phyloP scores from a whole-genome alignment of 352 stramenopile genomes.

The Globisporangium acanthophoron region DNA sequence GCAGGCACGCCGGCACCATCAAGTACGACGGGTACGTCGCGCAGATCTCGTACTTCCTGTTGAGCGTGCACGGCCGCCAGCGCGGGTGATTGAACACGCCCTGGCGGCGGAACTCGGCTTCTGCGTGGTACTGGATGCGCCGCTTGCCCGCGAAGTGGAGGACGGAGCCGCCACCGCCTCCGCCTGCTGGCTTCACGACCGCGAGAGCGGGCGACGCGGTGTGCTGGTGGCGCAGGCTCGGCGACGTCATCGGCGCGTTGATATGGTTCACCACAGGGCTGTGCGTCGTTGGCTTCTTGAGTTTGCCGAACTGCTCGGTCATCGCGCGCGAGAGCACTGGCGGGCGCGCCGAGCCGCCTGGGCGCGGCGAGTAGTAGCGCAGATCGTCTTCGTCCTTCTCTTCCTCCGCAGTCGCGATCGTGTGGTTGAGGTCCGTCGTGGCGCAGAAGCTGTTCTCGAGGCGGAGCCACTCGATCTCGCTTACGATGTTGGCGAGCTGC shows the following conservation, averaged over 20 bases:
- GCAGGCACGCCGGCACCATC: conserved; percentile 54
- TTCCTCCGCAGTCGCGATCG: conserved; percentile 38
- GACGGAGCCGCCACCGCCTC: conserved; percentile 8
- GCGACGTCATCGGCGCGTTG: background rate
- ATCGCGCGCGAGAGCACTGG: conserved; percentile 19
- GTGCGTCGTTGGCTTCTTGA: background rate
- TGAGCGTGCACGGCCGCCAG: conserved; percentile 56
- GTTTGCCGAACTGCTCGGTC: conserved; percentile 24
- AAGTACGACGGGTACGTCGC: conserved; percentile 67
- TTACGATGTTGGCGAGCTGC: conserved; percentile 70
- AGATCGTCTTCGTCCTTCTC: conserved; percentile 55
- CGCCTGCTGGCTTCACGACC: conserved; percentile 3
- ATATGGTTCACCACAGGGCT: background rate
- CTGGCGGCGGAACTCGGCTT: conserved; percentile 56
- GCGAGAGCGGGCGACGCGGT: conserved; percentile 24
- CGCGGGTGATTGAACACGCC: conserved; percentile 56
- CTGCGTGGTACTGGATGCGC: conserved; percentile 69
- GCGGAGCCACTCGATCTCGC: conserved; percentile 79
- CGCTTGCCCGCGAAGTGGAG: conserved; percentile 34
- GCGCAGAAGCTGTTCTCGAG: conserved; percentile 84
- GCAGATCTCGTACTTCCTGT: conserved; percentile 70
- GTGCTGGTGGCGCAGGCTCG: conserved; percentile 37
- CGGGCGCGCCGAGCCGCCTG: conserved; percentile 20
- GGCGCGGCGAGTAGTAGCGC: conserved; percentile 57
- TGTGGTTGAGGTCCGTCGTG: conserved; percentile 67